Conservation (phyloP, 768 basidiomycete genomes). For the Amyloporia xantha region DNA sequence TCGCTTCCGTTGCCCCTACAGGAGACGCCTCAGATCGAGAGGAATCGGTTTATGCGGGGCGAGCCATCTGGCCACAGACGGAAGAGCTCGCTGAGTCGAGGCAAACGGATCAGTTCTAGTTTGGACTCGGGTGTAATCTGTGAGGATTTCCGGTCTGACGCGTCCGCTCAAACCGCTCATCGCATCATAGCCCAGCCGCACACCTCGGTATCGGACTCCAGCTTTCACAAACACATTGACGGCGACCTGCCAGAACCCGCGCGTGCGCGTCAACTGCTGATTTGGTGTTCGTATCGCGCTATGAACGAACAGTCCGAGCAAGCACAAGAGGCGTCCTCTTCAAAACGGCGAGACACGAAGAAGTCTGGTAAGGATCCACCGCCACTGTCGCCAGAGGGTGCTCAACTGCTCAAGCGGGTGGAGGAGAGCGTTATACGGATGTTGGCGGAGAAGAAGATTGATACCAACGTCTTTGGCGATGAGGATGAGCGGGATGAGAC, state of each 20-base stretch:
- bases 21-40: slow-evolving; percentile 62
- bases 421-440: slow-evolving; percentile 57
- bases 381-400: slow-evolving; percentile 40
- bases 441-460: slow-evolving; percentile 63
- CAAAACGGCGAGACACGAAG: slow-evolving; percentile 27
- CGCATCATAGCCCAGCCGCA: slow-evolving; percentile 62
- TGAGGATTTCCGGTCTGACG: slow-evolving; percentile 33
- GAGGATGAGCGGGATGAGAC: slow-evolving; percentile 18
- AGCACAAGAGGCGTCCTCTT: slow-evolving; percentile 23
- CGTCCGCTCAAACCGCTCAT: slow-evolving; percentile 6
- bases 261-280: slow-evolving; percentile 62
- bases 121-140: slow-evolving; percentile 68
- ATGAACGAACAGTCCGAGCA: slow-evolving; percentile 24
- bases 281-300: slow-evolving; percentile 70
- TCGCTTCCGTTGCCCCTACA: slow-evolving; percentile 42
- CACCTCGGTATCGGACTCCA: slow-evolving; percentile 57
- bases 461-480: slow-evolving; percentile 36
- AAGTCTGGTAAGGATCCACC: slow-evolving; percentile 38
- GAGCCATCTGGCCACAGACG: slow-evolving; percentile 43
- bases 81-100: slow-evolving; percentile 60
- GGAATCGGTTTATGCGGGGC: slow-evolving; percentile 58
- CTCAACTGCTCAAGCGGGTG: slow-evolving; percentile 40
- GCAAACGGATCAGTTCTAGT: slow-evolving; percentile 67
- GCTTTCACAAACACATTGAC: slow-evolving; percentile 79
- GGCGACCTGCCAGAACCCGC: slow-evolving; percentile 67